Percentiles rank a stretch among this genome's conserved stretches.
Evolutionary conservation across 164 flowering plant species (phyloP).

Genomic region (Euptelea pleiosperma): DNA sequence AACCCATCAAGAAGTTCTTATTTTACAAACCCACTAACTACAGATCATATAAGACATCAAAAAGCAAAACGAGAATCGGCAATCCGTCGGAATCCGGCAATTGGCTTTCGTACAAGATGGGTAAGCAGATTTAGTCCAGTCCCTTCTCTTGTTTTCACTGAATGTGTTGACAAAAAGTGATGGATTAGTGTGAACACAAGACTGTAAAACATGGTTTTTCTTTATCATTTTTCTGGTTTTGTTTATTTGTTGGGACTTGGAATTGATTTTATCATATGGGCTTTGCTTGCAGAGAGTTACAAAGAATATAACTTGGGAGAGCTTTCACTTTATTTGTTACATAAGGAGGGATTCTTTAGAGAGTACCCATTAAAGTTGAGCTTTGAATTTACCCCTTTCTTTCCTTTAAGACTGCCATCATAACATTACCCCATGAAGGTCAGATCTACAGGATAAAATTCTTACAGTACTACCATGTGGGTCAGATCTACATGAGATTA

Average conservation of each 20-base stretch:
- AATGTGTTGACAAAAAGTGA: constrained; percentile 10
- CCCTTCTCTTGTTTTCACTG: constrained; percentile 5
- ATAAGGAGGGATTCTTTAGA: constrained; percentile 8
- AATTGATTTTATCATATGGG: neutral
- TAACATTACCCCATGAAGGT: constrained; percentile 15
- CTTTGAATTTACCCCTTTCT: constrained; percentile 10
- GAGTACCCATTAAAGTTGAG: constrained; percentile 9
- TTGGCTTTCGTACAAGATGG: neutral
- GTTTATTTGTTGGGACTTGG: constrained; percentile 4
- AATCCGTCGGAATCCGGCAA: too few species aligned
- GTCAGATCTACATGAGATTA: too few species aligned
- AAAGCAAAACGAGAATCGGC: too few species aligned
- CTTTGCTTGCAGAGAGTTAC: constrained; percentile 19
- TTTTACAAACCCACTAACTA: too few species aligned
- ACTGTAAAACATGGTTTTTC: neutral
- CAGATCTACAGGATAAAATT: neutral
- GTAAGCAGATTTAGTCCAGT: neutral
- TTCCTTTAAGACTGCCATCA: constrained; percentile 16
- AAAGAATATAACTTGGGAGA: constrained; percentile 15
- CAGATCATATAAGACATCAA: too few species aligned
- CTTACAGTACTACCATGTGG: too few species aligned
- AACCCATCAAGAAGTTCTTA: neutral
- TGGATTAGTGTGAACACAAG: constrained; percentile 14
- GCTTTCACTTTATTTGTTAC: constrained; percentile 17
- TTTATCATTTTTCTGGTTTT: neutral